Evolutionary conservation across 176 grass and related monocot genomes (phyloP).

Genomic region (Carex parvula): DNA sequence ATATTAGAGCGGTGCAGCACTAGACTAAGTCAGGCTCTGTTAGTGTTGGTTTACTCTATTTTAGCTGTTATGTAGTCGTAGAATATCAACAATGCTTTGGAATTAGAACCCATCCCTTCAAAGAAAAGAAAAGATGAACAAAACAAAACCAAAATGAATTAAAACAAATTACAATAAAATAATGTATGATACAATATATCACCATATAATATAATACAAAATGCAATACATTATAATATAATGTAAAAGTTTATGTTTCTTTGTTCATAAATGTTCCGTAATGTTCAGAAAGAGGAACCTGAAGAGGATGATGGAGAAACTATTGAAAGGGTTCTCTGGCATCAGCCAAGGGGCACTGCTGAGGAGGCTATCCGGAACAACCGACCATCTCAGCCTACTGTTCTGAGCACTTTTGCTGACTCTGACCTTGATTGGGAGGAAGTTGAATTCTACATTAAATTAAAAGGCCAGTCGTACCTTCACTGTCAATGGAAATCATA

Average conservation of each 20-base stretch:
- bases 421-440: conserved; percentile 69
- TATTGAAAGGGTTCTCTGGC: conserved; percentile 93
- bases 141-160: background rate
- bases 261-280: background rate
- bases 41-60: background rate
- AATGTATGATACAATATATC: background rate
- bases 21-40: background rate
- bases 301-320: conserved; percentile 87
- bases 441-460: conserved; percentile 97
- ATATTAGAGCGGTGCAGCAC: background rate
- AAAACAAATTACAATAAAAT: conserved; percentile 1
- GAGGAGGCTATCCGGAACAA: conserved; percentile 67
- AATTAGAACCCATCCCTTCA: background rate
- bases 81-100: background rate
- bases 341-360: conserved; percentile 71
- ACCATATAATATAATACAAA: background rate
- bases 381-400: conserved; percentile 66
- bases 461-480: conserved; percentile 93
- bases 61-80: background rate
- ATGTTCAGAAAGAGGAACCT: conserved; percentile 66
- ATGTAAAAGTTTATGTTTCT: background rate
- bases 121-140: background rate
- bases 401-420: conserved; percentile 49
- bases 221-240: background rate
- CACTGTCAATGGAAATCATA: conserved; percentile 95